Conservation (phyloP, 1,284 basidiomycete genomes). For the Rhodotorula sp. region DNA sequence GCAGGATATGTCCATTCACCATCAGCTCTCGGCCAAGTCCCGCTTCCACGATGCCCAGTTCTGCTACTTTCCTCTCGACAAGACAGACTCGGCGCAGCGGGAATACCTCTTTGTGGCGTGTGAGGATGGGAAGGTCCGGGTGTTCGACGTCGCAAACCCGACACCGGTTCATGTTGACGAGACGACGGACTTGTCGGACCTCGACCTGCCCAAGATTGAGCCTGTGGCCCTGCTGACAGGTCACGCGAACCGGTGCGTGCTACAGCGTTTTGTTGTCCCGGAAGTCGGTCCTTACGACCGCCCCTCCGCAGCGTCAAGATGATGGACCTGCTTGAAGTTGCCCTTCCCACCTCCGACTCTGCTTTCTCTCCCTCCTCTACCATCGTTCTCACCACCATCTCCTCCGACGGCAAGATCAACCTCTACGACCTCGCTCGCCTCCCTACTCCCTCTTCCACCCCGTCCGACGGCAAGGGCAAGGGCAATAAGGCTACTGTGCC, state of each 20-base stretch:
- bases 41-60: constrained; percentile 79
- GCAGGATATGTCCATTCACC: constrained; percentile 68
- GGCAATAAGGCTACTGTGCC: constrained; percentile 27
- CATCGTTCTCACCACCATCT: constrained; percentile 68
- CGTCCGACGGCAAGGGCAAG: background rate
- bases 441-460: constrained; percentile 37
- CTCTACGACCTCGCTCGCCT: constrained; percentile 68
- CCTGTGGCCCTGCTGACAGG: constrained; percentile 66
- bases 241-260: constrained; percentile 67
- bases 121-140: constrained; percentile 77
- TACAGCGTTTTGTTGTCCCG: background rate
- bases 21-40: constrained; percentile 69
- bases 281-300: background rate
- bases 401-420: constrained; percentile 79
- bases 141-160: constrained; percentile 52
- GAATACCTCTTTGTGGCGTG: constrained; percentile 76
- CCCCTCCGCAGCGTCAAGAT: constrained; percentile 63
- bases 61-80: constrained; percentile 54
- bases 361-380: constrained; percentile 52
- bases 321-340: constrained; percentile 62
- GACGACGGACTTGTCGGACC: constrained; percentile 37
- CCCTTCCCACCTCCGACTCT: constrained; percentile 52
- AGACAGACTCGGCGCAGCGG: constrained; percentile 52
- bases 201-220: constrained; percentile 49
- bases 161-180: constrained; percentile 43